A percentile compares a stretch with the other conserved stretches of the same genome.
Evolutionary conservation across 805 yeast species (phyloP).

Genomic region (Brettanomyces bruxellensis): DNA sequence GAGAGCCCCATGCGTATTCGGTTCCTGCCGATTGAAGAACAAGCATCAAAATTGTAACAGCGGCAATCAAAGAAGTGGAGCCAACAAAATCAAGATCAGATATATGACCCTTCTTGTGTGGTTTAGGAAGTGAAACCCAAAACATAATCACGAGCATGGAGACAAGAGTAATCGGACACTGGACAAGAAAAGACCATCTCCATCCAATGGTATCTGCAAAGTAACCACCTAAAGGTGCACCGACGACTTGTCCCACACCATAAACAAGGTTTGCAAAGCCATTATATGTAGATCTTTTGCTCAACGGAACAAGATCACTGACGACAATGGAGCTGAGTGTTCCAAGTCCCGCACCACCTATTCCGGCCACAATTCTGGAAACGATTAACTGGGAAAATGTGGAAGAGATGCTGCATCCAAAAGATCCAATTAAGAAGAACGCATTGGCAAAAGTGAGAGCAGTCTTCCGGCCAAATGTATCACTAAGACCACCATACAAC

Average conservation of each 20-base stretch:
- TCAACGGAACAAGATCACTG: constrained; percentile 66
- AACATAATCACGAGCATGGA: background rate
- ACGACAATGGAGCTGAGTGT: constrained; percentile 67
- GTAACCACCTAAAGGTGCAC: constrained; percentile 58
- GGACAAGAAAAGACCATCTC: constrained; percentile 51
- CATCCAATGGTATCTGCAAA: constrained; percentile 49
- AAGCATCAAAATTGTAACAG: constrained; percentile 49
- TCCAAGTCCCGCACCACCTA: constrained; percentile 84
- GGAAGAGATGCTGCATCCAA: constrained; percentile 32
- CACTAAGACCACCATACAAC: constrained; percentile 44
- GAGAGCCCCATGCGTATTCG: constrained; percentile 13
- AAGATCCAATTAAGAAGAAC: constrained; percentile 30
- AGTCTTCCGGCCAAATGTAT: constrained; percentile 42
- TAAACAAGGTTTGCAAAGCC: constrained; percentile 72
- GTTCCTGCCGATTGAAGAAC: constrained; percentile 61
- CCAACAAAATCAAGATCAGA: constrained; percentile 51
- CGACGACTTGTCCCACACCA: constrained; percentile 68
- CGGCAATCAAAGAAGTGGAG: constrained; percentile 44
- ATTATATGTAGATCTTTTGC: constrained; percentile 75
- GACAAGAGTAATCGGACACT: constrained; percentile 34
- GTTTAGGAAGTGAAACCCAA: background rate
- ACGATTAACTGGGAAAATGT: constrained; percentile 35
- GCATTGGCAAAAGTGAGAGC: constrained; percentile 25
- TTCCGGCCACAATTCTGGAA: constrained; percentile 69
- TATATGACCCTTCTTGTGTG: background rate